Evolutionary conservation across 176 grass and related monocot species (phyloP).

Genomic region (Musa acuminata): DNA sequence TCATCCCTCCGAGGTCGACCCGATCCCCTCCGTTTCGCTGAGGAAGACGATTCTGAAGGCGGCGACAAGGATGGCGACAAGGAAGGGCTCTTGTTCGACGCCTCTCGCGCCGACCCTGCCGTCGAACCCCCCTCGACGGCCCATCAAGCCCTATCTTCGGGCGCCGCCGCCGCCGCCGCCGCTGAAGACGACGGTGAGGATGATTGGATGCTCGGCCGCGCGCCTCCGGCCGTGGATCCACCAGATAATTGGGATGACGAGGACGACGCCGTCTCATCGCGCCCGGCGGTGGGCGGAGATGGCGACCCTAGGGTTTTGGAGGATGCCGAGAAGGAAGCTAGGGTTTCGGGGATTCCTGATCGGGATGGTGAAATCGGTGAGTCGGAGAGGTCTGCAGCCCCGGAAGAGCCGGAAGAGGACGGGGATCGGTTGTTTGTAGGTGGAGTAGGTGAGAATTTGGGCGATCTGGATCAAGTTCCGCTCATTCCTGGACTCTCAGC

Average conservation of each 20-base stretch:
- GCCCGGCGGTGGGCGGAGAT: neutral
- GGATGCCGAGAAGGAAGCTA: neutral
- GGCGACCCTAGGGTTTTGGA: conserved; percentile 28
- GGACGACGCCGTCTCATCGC: conserved; percentile 17
- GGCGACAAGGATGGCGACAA: neutral
- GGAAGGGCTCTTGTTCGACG: neutral
- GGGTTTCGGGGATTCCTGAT: conserved; percentile 13
- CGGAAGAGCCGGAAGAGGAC: neutral
- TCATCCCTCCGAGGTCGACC: conserved; percentile 8
- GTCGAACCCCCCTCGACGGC: neutral
- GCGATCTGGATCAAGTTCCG: conserved; percentile 29
- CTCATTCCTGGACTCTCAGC: conserved; percentile 69
- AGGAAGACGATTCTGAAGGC: neutral
- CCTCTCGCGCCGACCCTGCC: neutral
- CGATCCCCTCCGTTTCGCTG: neutral
- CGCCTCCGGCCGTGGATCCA: conserved; percentile 40
- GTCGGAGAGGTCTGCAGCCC: neutral
- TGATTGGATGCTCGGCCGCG: conserved; percentile 62
- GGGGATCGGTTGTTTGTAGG: neutral
- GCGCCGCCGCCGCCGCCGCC: neutral
- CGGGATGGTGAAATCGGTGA: neutral
- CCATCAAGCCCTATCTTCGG: conserved; percentile 28
- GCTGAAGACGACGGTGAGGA: conserved; percentile 36
- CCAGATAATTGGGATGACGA: conserved; percentile 65
- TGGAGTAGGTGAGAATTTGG: neutral